phyloP scores from a whole-genome alignment of 2,329 filamentous ascomycete genomes.

The Orbilia ellipsospora region DNA sequence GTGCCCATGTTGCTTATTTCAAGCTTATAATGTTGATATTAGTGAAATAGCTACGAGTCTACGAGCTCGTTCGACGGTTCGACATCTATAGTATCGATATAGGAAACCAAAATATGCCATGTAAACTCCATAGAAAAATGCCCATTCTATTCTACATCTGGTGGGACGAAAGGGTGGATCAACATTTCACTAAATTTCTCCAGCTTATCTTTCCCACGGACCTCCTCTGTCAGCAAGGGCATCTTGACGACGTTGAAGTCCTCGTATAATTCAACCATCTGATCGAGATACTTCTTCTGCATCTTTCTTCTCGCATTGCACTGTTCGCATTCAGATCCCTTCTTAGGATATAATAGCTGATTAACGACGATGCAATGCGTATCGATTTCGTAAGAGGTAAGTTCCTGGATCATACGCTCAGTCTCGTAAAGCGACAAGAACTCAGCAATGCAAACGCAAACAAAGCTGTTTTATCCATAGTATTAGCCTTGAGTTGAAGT shows the following conservation, averaged over 20 bases:
- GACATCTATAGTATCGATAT: background rate
- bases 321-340: slow-evolving; percentile 87
- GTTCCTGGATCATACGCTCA: slow-evolving; percentile 99
- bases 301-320: slow-evolving; percentile 95
- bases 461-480: slow-evolving; percentile 77
- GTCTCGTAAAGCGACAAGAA: slow-evolving; percentile 98
- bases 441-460: slow-evolving; percentile 98
- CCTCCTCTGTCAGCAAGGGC: slow-evolving; percentile 94
- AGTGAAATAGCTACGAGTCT: too few relatives aligned
- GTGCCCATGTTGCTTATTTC: too few relatives aligned
- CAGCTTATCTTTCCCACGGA: slow-evolving; percentile 91
- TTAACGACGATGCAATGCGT: slow-evolving; percentile 98
- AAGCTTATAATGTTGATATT: too few relatives aligned
- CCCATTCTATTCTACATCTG: slow-evolving; percentile 61
- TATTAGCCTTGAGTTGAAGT: background rate
- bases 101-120: too few relatives aligned
- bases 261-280: slow-evolving; percentile 98
- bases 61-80: too few relatives aligned
- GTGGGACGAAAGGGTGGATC: slow-evolving; percentile 78
- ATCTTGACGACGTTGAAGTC: slow-evolving; percentile 99
- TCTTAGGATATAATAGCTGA: slow-evolving; percentile 91
- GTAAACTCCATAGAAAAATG: slow-evolving; percentile 47
- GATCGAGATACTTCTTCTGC: slow-evolving; percentile 99
- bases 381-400: slow-evolving; percentile 91
- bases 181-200: slow-evolving; percentile 91